These are phyloP conservation scores for Sporothrix pallida DNA, from an alignment of 2,329 filamentous ascomycete species.

Conservation along the genomic window DNA sequence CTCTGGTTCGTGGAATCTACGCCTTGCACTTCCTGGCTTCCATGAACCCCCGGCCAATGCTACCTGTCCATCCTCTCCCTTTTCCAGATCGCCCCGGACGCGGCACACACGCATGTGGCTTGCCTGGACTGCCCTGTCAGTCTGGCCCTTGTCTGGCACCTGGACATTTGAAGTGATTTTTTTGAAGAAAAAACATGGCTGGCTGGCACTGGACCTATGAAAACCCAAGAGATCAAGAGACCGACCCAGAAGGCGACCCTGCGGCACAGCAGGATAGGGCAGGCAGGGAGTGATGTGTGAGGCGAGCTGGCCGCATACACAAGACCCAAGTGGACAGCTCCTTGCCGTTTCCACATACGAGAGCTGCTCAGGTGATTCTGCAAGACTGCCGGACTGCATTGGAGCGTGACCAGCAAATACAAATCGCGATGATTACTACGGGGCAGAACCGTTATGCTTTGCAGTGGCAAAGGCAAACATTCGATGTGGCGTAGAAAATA, in stretches of 20 bases:
- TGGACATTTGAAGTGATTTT: no score
- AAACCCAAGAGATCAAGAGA: neutral
- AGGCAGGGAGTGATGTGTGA: neutral
- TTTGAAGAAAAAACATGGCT: no score
- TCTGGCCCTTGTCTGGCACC: no score
- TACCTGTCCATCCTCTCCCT: slow-evolving; percentile 3
- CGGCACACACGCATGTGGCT: slow-evolving; percentile 5
- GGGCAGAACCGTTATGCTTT: neutral
- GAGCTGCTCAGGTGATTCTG: slow-evolving; percentile 2
- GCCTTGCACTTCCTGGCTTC: neutral
- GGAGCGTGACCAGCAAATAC: no score
- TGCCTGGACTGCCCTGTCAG: neutral
- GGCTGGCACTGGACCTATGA: no score
- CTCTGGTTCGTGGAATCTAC: slow-evolving; percentile 18
- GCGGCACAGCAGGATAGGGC: neutral
- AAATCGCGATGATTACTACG: neutral
- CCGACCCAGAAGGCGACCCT: neutral
- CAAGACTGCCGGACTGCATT: no score
- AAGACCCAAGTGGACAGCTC: neutral
- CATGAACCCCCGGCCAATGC: neutral
- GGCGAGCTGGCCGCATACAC: neutral
- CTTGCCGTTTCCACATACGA: slow-evolving; percentile 15
- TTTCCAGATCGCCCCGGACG: neutral
- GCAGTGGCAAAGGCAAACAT: neutral
- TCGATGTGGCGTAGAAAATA: neutral